These are phyloP conservation scores for Cryphonectria japonica DNA, from an alignment of 2,329 filamentous ascomycete genomes.

Conservation along the genomic window DNA sequence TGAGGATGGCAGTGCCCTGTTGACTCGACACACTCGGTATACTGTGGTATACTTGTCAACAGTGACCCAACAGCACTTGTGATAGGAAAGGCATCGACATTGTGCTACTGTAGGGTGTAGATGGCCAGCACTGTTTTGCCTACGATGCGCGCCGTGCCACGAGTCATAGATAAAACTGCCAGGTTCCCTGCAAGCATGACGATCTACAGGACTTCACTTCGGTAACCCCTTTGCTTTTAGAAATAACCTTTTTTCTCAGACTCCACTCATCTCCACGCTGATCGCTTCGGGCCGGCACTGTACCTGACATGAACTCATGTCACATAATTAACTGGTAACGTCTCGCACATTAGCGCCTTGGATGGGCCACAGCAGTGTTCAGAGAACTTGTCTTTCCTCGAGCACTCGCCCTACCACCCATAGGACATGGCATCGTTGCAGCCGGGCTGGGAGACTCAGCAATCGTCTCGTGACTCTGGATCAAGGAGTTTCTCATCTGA, in stretches of 20 bases:
- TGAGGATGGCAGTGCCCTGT: conserved; percentile 30
- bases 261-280: neutral
- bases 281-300: neutral
- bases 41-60: neutral
- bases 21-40: neutral
- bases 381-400: neutral
- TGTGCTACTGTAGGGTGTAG: neutral
- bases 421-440: conserved; percentile 13
- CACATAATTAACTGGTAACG: neutral
- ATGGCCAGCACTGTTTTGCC: neutral
- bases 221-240: neutral
- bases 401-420: neutral
- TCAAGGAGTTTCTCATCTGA: no score
- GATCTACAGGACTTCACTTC: neutral
- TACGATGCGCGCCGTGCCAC: neutral
- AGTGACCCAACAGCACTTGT: neutral
- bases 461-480: neutral
- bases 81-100: neutral
- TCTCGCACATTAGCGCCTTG: neutral
- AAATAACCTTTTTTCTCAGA: neutral
- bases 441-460: conserved; percentile 21
- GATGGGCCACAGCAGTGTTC: neutral
- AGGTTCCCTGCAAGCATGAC: neutral
- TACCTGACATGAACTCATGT: neutral
- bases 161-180: neutral